A percentile compares a stretch with the other conserved stretches of the same genome.
phyloP scores from a whole-genome alignment of 73 alveolate species.

The Paramecium pentaurelia region DNA sequence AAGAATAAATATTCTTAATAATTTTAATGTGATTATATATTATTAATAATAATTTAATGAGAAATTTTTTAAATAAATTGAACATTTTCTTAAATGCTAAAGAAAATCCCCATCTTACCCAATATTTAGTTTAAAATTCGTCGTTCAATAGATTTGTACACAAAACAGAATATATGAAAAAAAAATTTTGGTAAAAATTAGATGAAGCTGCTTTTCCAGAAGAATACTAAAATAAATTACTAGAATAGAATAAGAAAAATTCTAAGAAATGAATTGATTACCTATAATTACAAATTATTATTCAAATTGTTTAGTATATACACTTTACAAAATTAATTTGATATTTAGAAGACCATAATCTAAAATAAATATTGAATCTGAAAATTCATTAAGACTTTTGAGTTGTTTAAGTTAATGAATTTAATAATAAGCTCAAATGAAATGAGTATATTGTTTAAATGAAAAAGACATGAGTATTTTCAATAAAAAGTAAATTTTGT shows the following conservation, averaged over 20 bases:
- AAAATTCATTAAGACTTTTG: not conserved
- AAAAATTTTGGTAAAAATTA: constrained; percentile 24
- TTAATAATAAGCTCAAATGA: not conserved
- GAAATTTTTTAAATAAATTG: not conserved
- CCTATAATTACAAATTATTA: not conserved
- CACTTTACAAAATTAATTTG: not conserved
- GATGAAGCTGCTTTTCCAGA: constrained; percentile 44
- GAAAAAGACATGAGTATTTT: not conserved
- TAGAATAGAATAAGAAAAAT: not conserved
- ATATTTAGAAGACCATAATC: not conserved
- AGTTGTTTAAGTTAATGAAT: not conserved
- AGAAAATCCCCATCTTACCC: not conserved
- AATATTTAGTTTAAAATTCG: not conserved
- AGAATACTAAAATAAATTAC: not conserved
- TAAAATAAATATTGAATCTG: not conserved
- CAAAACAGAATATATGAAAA: not conserved
- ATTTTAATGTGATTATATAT: not conserved
- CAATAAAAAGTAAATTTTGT: no score
- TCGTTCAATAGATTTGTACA: not conserved
- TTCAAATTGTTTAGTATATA: not conserved
- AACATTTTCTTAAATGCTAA: not conserved
- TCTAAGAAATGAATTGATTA: not conserved
- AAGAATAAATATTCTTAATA: not conserved
- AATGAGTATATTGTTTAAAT: not conserved
- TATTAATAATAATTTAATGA: not conserved